These are phyloP conservation scores for Purpureocillium takamizusanense DNA, from an alignment of 2,329 filamentous ascomycete species.

Conservation along the genomic window DNA sequence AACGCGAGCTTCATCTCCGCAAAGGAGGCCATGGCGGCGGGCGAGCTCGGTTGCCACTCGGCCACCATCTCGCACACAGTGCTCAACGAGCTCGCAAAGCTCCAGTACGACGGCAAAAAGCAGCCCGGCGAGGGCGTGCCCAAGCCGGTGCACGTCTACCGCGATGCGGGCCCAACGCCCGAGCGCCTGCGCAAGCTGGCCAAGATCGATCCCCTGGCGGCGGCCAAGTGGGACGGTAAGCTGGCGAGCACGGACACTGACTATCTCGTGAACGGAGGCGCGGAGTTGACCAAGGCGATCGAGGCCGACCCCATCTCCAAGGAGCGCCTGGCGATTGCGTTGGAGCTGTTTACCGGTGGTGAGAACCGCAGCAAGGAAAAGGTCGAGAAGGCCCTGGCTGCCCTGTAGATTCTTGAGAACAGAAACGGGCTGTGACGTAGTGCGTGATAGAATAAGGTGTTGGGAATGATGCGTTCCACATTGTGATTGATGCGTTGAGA, in stretches of 20 bases:
- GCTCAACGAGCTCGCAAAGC: constrained; percentile 26
- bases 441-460: too few relatives aligned
- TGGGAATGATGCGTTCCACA: too few relatives aligned
- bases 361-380: constrained; percentile 27
- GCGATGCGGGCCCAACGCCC: constrained; percentile 20
- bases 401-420: too few relatives aligned
- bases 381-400: constrained; percentile 18
- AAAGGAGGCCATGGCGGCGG: constrained; percentile 16
- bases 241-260: constrained; percentile 30
- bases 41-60: constrained; percentile 35
- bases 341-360: constrained; percentile 29
- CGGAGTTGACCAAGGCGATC: constrained; percentile 31
- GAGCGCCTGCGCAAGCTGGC: constrained; percentile 24
- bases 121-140: constrained; percentile 28
- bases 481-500: too few relatives aligned
- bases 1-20: constrained; percentile 25
- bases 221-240: constrained; percentile 26
- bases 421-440: too few relatives aligned
- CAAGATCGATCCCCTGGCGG: constrained; percentile 28
- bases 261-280: constrained; percentile 35
- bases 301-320: constrained; percentile 25
- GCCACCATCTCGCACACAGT: constrained; percentile 32
- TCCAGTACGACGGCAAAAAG: constrained; percentile 24
- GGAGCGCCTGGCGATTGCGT: constrained; percentile 26
- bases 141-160: constrained; percentile 31